Percentiles rank a stretch among this genome's conserved stretches.
phyloP scores from a whole-genome alignment of 2,329 filamentous ascomycete species.

The Calonectria multiphialidica region DNA sequence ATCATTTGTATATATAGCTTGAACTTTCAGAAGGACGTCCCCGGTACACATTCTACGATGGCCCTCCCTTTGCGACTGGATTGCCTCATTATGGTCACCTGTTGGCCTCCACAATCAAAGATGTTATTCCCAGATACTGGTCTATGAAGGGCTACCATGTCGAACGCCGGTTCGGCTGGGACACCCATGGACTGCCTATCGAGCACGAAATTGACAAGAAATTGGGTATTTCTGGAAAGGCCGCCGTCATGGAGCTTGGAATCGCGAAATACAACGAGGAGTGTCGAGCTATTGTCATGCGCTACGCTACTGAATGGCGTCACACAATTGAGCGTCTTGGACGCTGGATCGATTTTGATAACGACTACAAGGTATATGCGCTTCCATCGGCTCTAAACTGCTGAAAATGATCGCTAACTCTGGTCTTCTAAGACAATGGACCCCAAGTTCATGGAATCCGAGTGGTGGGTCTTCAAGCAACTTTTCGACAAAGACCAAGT shows the following conservation, averaged over 20 bases:
- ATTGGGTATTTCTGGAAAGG: conserved; percentile 87
- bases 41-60: conserved; percentile 96
- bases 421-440: conserved; percentile 81
- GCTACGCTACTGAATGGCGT: conserved; percentile 88
- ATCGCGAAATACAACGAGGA: conserved; percentile 92
- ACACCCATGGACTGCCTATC: conserved; percentile 92
- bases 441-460: conserved; percentile 92
- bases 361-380: conserved; percentile 84
- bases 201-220: conserved; percentile 99
- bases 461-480: conserved; percentile 98
- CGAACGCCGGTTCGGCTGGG: conserved; percentile 94
- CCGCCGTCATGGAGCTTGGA: conserved; percentile 88
- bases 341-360: conserved; percentile 98
- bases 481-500: conserved; percentile 90
- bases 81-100: conserved; percentile 78
- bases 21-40: conserved; percentile 86
- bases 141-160: conserved; percentile 97
- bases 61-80: conserved; percentile 82
- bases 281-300: conserved; percentile 94
- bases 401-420: conserved; percentile 18
- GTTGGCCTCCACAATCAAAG: conserved; percentile 94
- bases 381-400: not conserved
- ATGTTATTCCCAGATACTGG: conserved; percentile 97
- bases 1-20: conserved; percentile 53
- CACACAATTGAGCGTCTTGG: conserved; percentile 88